phyloP scores from a whole-genome alignment of 2,329 filamentous ascomycete genomes.

The Verticillium zaregamsianum region DNA sequence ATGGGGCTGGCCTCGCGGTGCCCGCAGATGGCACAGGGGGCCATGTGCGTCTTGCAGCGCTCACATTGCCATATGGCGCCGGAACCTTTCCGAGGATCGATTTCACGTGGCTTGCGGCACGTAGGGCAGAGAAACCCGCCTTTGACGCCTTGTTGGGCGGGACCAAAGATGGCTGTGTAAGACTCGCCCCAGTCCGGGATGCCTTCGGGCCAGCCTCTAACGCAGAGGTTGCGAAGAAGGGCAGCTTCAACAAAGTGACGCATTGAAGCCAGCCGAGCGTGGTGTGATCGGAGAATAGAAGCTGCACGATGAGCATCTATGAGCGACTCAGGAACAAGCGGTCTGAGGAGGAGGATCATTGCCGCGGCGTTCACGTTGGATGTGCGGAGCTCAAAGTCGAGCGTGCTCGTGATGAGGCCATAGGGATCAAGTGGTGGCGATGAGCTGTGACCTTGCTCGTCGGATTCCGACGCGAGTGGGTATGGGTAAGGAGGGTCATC shows the following conservation, averaged over 20 bases:
- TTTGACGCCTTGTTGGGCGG: conserved; percentile 51
- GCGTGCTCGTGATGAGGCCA: conserved; percentile 45
- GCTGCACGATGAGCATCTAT: conserved; percentile 53
- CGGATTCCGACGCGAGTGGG: conserved; percentile 21
- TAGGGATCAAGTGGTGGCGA: conserved; percentile 49
- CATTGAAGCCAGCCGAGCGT: conserved; percentile 56
- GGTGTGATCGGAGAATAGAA: conserved; percentile 56
- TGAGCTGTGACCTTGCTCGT: conserved; percentile 1
- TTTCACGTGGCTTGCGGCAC: conserved; percentile 53
- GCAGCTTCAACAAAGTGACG: conserved; percentile 57
- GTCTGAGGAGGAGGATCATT: conserved; percentile 56
- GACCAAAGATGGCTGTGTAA: conserved; percentile 49
- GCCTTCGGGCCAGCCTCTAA: conserved; percentile 50
- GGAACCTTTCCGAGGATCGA: conserved; percentile 39
- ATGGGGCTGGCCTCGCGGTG: conserved; percentile 44
- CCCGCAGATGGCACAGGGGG: conserved; percentile 55
- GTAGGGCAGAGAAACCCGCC: conserved; percentile 50
- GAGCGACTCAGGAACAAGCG: conserved; percentile 49
- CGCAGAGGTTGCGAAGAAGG: conserved; percentile 56
- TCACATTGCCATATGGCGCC: conserved; percentile 54
- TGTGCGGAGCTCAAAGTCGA: conserved; percentile 52
- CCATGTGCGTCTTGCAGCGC: conserved; percentile 48
- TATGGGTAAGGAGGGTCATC: conserved; percentile 54
- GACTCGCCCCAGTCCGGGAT: conserved; percentile 49
- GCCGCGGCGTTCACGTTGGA: conserved; percentile 57